phyloP scores from a whole-genome alignment of 1,284 basidiomycete species.

The Rhodotorula sp. region DNA sequence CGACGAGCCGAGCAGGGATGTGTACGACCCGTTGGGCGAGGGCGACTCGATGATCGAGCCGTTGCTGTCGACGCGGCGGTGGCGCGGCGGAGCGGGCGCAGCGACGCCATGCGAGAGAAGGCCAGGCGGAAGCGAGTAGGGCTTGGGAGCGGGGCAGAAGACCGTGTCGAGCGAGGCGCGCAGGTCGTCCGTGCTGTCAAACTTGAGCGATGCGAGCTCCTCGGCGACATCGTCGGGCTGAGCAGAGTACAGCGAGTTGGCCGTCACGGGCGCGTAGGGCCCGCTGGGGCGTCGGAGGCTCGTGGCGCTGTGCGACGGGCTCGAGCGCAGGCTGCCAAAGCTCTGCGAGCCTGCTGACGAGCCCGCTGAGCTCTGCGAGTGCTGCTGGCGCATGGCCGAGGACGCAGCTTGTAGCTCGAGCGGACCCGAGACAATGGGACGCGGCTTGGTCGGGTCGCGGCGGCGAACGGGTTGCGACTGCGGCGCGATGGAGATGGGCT shows the following conservation, averaged over 20 bases:
- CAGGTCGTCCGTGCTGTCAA: conserved; percentile 3
- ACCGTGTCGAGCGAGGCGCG: not conserved
- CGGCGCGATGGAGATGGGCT: conserved; percentile 11
- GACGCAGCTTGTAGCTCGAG: conserved; percentile 21
- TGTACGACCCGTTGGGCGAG: conserved; percentile 1
- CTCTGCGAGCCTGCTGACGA: not conserved
- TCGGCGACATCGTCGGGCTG: not conserved
- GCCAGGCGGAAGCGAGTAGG: conserved; percentile 6
- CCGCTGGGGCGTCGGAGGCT: conserved; percentile 4
- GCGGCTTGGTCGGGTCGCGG: not conserved
- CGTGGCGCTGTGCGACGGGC: not conserved
- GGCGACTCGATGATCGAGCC: not conserved
- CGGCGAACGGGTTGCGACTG: not conserved
- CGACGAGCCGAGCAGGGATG: not conserved
- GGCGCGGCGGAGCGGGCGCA: not conserved
- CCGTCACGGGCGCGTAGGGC: conserved; percentile 5
- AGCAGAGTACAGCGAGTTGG: too few relatives aligned
- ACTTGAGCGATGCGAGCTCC: conserved; percentile 3
- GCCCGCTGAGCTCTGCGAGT: not conserved
- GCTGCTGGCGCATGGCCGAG: not conserved
- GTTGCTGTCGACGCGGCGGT: not conserved
- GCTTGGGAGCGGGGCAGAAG: not conserved
- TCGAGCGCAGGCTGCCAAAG: conserved; percentile 1
- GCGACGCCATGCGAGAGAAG: not conserved
- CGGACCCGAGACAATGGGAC: conserved; percentile 26